Percentiles rank a stretch among this genome's conserved stretches.
phyloP scores from a whole-genome alignment of 1,284 basidiomycete species.

The Crepidotus sp. region DNA sequence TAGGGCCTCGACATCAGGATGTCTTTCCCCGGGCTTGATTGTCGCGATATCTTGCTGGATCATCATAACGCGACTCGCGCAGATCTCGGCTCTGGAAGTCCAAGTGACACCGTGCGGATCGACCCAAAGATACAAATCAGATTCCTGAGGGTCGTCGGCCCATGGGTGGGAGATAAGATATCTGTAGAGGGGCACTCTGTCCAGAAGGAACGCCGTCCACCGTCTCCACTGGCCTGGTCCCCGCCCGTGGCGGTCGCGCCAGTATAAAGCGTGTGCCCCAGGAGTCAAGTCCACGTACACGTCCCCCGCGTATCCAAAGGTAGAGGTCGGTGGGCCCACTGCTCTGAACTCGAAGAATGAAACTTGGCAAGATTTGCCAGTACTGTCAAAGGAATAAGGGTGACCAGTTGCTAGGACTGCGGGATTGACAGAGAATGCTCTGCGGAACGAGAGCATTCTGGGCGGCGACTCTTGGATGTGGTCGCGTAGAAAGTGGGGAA shows the following conservation, averaged over 20 bases:
- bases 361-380: constrained; percentile 10
- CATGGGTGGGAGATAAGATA: constrained; percentile 16
- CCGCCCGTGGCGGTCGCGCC: constrained; percentile 16
- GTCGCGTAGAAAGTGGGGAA: constrained; percentile 6
- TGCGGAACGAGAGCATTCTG: constrained; percentile 17
- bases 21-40: constrained; percentile 10
- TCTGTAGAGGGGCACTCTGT: constrained; percentile 17
- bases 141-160: constrained; percentile 15
- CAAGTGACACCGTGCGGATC: constrained; percentile 15
- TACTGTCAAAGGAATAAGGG: constrained; percentile 15
- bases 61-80: constrained; percentile 15
- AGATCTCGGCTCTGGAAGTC: constrained; percentile 17
- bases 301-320: constrained; percentile 14
- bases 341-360: constrained; percentile 18
- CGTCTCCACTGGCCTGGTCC: constrained; percentile 13
- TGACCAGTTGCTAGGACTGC: constrained; percentile 12
- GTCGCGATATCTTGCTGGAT: constrained; percentile 14
- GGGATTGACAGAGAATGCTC: constrained; percentile 13
- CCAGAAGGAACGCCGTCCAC: constrained; percentile 16
- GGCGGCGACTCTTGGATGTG: neutral
- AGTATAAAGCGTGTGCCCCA: constrained; percentile 13
- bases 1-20: constrained; percentile 15
- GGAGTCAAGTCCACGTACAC: constrained; percentile 16
- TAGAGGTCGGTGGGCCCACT: constrained; percentile 11
- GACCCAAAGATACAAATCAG: constrained; percentile 17